Evolutionary conservation across 169 alveolate genomes (phyloP).

Genomic region (Eimeria tenella): DNA sequence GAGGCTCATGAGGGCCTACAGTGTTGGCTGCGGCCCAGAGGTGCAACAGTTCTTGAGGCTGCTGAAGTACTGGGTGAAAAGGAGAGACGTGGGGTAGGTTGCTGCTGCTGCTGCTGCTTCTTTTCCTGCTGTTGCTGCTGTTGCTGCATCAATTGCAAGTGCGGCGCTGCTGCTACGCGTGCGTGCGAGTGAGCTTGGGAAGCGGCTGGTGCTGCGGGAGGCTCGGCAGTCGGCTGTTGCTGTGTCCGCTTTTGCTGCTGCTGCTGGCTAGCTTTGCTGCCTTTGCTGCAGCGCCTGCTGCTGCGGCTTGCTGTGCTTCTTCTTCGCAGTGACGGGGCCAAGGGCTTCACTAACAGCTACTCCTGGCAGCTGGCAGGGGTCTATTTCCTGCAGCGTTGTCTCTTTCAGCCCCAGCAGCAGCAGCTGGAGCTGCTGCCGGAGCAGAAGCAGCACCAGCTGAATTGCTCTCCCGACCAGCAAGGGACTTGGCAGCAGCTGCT

Average conservation of each 20-base stretch:
- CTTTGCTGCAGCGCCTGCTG: too few relatives aligned
- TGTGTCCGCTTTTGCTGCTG: background rate
- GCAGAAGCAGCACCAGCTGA: background rate
- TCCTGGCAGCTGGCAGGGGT: background rate
- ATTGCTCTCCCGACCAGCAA: background rate
- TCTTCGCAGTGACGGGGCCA: background rate
- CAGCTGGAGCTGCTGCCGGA: background rate
- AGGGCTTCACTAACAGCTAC: background rate
- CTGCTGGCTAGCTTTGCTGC: background rate
- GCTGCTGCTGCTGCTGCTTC: too few relatives aligned
- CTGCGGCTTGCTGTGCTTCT: too few relatives aligned
- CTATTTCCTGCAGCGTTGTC: background rate
- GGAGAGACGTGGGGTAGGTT: conserved; percentile 20
- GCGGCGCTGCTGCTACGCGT: too few relatives aligned
- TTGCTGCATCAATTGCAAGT: background rate
- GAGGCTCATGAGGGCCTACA: conserved; percentile 41
- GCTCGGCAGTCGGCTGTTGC: background rate
- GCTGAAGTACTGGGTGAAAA: conserved; percentile 51
- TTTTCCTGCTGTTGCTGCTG: too few relatives aligned
- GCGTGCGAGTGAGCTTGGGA: too few relatives aligned
- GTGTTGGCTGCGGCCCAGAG: background rate
- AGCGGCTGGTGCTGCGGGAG: too few relatives aligned
- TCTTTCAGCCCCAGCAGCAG: background rate
- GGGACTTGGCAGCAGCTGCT: background rate
- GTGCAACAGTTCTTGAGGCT: conserved; percentile 29